phyloP scores from a whole-genome alignment of 2,329 filamentous ascomycete species.

The Fusarium mundagurra region DNA sequence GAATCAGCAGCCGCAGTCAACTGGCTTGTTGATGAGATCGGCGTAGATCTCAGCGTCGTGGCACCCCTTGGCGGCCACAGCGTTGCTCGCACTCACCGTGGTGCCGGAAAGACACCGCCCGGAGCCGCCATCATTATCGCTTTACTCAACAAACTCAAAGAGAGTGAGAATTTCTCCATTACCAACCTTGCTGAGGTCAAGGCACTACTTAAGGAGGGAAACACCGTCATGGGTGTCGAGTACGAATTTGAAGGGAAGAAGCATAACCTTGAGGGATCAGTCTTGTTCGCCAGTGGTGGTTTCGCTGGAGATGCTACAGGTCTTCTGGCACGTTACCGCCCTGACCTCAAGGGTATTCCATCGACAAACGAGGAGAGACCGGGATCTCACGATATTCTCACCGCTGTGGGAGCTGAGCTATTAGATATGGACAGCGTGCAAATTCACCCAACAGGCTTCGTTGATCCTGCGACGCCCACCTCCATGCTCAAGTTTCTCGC shows the following conservation, averaged over 20 bases:
- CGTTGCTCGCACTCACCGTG: constrained; percentile 58
- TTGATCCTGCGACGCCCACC: constrained; percentile 60
- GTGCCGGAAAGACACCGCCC: constrained; percentile 64
- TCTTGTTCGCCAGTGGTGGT: constrained; percentile 69
- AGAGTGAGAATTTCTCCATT: constrained; percentile 61
- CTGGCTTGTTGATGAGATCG: constrained; percentile 67
- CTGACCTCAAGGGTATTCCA: constrained; percentile 67
- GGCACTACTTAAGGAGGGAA: constrained; percentile 52
- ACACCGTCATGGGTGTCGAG: constrained; percentile 61
- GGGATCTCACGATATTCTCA: constrained; percentile 59
- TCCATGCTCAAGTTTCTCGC: constrained; percentile 69
- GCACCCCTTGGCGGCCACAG: constrained; percentile 69
- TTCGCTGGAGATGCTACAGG: constrained; percentile 71
- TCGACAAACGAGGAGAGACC: constrained; percentile 71
- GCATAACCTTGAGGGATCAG: constrained; percentile 55
- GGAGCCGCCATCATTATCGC: constrained; percentile 67
- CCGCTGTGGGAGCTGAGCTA: constrained; percentile 52
- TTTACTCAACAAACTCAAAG: constrained; percentile 61
- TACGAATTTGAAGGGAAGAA: constrained; percentile 52
- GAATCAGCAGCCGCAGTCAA: constrained; percentile 60
- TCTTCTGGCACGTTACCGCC: constrained; percentile 64
- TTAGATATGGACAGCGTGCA: constrained; percentile 68
- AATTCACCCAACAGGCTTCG: constrained; percentile 72
- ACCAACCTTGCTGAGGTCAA: constrained; percentile 63
- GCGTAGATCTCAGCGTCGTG: constrained; percentile 67